A percentile compares a stretch with the other conserved stretches of the same genome.
phyloP scores from a whole-genome alignment of 2,329 filamentous ascomycete species.

The Xylariaceae sp. region DNA sequence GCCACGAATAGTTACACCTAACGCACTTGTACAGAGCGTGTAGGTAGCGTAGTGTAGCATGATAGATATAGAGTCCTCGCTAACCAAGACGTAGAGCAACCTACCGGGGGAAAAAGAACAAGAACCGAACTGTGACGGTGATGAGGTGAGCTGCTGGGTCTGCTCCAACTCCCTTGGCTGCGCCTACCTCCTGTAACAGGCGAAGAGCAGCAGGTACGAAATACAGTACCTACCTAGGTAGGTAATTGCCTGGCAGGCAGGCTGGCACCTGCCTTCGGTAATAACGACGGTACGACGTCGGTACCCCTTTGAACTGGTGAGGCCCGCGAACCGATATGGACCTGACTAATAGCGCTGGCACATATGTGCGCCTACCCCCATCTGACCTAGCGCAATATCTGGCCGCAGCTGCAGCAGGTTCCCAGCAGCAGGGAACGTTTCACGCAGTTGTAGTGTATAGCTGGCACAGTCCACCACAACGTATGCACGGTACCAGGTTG shows the following conservation, averaged over 20 bases:
- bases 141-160: background rate
- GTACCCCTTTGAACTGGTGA: constrained; percentile 1
- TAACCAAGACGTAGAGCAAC: no score
- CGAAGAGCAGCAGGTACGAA: background rate
- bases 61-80: no score
- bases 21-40: background rate
- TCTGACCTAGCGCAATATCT: background rate
- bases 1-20: constrained; percentile 1
- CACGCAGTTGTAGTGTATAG: no score
- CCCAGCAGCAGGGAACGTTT: background rate
- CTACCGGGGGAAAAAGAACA: background rate
- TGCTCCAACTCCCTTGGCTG: no score
- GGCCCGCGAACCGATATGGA: constrained; percentile 13
- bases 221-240: no score
- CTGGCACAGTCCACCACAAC: background rate
- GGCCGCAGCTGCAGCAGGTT: background rate
- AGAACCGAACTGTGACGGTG: background rate
- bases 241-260: no score
- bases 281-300: background rate
- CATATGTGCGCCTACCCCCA: background rate
- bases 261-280: no score
- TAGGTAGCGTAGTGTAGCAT: no score
- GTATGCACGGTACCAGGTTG: background rate
- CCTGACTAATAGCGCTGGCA: constrained; percentile 7
- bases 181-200: no score